Evolutionary conservation across 768 basidiomycete species (phyloP).

Genomic region (Cystobasidium tubakii): DNA sequence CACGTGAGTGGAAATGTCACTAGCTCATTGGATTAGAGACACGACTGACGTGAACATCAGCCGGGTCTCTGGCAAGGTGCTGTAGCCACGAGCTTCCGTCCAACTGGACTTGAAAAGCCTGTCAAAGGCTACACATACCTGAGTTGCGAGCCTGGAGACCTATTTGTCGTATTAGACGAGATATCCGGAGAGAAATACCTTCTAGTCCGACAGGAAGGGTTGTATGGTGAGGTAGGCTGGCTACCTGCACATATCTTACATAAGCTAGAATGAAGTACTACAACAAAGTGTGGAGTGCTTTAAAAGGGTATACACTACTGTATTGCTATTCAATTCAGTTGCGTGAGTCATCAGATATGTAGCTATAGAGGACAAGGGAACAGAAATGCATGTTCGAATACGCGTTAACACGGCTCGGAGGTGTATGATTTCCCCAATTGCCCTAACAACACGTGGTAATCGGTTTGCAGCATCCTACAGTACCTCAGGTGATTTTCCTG

Average conservation of each 20-base stretch:
- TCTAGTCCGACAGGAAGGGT: slow-evolving; percentile 11
- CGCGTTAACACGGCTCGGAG: no score
- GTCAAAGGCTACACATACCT: slow-evolving; percentile 16
- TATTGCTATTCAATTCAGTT: neutral
- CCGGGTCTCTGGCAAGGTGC: slow-evolving; percentile 1
- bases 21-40: neutral
- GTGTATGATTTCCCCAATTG: no score
- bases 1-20: neutral
- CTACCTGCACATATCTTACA: neutral
- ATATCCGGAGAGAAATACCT: neutral
- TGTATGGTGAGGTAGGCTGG: slow-evolving; percentile 5
- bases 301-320: no score
- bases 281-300: no score
- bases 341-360: neutral
- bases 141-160: slow-evolving; percentile 24
- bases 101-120: neutral
- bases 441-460: no score
- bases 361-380: neutral
- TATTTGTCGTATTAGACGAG: slow-evolving; percentile 28
- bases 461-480: no score
- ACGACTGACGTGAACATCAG: neutral
- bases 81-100: neutral
- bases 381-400: no score
- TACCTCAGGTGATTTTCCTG: no score
- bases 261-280: slow-evolving; percentile 14